Evolutionary conservation across 202 grass and related monocot genomes (phyloP).

Genomic region (Panicum virgatum): DNA sequence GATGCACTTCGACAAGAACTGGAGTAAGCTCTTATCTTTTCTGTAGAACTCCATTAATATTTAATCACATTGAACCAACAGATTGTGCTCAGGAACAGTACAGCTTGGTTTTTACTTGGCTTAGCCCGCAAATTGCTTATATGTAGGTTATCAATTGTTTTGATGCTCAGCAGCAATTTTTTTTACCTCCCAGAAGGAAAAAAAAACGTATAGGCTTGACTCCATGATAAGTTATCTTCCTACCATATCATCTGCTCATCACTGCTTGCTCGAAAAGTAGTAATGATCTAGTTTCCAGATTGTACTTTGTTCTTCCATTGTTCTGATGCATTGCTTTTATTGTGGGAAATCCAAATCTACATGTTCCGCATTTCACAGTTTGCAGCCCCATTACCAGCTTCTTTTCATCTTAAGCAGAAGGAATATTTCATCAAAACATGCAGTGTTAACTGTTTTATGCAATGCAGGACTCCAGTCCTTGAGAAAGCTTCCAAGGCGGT

Average conservation of each 20-base stretch:
- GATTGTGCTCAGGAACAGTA: background rate
- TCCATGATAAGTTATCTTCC: background rate
- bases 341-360: background rate
- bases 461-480: conserved; percentile 85
- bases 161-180: background rate
- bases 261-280: background rate
- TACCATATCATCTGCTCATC: background rate
- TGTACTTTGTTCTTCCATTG: background rate
- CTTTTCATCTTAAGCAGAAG: background rate
- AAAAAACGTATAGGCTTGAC: background rate
- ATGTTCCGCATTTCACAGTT: background rate
- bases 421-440: background rate
- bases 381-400: background rate
- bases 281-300: background rate
- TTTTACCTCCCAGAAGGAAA: background rate
- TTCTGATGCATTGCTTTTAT: background rate
- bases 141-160: background rate
- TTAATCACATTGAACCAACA: background rate
- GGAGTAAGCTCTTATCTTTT: conserved; percentile 60
- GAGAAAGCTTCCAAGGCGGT: conserved; percentile 93
- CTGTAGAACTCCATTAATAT: background rate
- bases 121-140: background rate
- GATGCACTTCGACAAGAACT: conserved; percentile 86
- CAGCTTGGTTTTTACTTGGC: background rate
- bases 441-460: conserved; percentile 23